phyloP scores from a whole-genome alignment of 2,329 filamentous ascomycete species.

The Aspergillus pseudotamarii region DNA sequence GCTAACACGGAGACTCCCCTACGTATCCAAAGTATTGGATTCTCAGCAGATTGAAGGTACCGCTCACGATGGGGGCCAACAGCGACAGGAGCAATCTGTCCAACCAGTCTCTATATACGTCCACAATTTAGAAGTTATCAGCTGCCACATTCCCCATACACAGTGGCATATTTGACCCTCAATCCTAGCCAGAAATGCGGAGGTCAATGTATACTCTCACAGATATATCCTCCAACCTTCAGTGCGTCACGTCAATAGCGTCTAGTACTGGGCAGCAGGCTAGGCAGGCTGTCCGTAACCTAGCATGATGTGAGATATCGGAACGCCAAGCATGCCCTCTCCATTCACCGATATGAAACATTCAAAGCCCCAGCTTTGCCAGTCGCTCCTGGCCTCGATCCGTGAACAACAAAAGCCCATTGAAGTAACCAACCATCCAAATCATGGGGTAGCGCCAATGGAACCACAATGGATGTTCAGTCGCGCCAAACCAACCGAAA shows the following conservation, averaged over 20 bases:
- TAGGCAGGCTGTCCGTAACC: no score
- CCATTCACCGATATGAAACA: no score
- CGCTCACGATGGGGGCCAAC: neutral
- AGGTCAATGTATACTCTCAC: neutral
- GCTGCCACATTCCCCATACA: neutral
- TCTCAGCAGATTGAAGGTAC: neutral
- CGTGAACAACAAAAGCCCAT: constrained; percentile 13
- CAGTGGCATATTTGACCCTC: neutral
- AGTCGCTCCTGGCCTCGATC: constrained; percentile 12
- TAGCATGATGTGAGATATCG: no score
- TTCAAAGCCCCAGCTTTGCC: neutral
- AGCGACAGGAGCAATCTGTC: neutral
- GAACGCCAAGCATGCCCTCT: no score
- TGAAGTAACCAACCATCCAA: constrained; percentile 6
- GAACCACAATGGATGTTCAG: constrained; percentile 14
- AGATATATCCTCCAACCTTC: neutral
- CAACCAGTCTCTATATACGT: neutral
- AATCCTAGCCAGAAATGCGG: neutral
- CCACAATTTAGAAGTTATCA: neutral
- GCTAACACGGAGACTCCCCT: no score
- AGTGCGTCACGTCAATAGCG: neutral
- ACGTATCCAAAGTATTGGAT: accelerated
- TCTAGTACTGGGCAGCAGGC: neutral
- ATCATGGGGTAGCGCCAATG: constrained; percentile 17
- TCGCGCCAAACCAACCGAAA: constrained; percentile 16